Base-by-base conservation (phyloP, 2,329 filamentous ascomycete genomes). In the Nemania abortiva region DNA sequence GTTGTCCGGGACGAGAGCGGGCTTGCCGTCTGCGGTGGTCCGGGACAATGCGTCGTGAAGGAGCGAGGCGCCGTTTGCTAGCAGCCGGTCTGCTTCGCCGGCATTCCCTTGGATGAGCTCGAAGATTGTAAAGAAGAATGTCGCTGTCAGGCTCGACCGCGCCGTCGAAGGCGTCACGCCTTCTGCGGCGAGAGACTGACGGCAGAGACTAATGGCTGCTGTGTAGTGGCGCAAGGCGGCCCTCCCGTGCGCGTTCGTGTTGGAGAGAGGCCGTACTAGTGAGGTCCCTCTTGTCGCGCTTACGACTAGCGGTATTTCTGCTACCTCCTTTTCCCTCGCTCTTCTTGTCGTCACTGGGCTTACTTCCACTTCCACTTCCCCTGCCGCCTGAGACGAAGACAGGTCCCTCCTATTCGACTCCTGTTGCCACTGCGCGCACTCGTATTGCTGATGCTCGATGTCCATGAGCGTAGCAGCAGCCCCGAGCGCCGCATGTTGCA, bases 81-180 rank as follows among this genome's bases (percentile, higher is more conserved):
- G 60, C 11, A 74, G 63, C 50, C 65, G 70, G 42, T 74, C 69
- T 1, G 69, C 74, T 6, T 69, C 67, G 52, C 65, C 31, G 15
- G 73, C 52, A 34, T 75, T 74, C 1, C 71, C 73, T 20, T 74
- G 72, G 7, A 75, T 49, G 11, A 74, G 66, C 69, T 75, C 74
- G 58, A 75, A 69, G 50, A 73, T 20, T 39, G 71, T 63, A 63
- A 74, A 75, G 61, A 74, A 71, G 63, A 75, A 75, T 1, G 72
- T 71, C 15, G 65, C 67, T 2, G 71, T 69, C 5, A 75, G 54
- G 42, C 69, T 72, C 1, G 72, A 61, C 4, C 64, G 68, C 37
- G 72, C 59, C 0, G 66, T 73, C 6, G 53, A 22, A 0, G 68
- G 47, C 6, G 71, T 73, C 20, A 75, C 39, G n/a, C 74, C 74